phyloP scores from a whole-genome alignment of 352 stramenopile species.

The Pythium aquatile region DNA sequence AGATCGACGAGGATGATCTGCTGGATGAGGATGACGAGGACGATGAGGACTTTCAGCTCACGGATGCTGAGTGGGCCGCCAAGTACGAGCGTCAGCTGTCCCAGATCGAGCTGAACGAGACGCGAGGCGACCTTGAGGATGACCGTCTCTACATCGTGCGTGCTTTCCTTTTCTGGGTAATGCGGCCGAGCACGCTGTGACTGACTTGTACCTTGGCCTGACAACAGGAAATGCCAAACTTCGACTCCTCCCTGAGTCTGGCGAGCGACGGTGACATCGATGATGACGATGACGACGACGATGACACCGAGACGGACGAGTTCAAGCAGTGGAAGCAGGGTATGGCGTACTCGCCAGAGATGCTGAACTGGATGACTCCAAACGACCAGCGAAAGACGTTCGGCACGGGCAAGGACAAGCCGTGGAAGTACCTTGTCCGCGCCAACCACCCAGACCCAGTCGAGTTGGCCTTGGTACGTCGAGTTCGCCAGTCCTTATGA shows the following conservation, averaged over 20 bases:
- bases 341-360: constrained; percentile 65
- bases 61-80: constrained; percentile 53
- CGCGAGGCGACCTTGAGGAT: constrained; percentile 40
- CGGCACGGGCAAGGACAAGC: constrained; percentile 55
- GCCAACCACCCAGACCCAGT: constrained; percentile 74
- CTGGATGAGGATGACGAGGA: constrained; percentile 39
- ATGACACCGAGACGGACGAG: constrained; percentile 6
- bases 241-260: constrained; percentile 58
- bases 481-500: not conserved
- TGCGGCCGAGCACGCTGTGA: not conserved
- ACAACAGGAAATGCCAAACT: constrained; percentile 60
- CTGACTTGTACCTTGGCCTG: not conserved
- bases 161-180: not conserved
- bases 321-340: constrained; percentile 55
- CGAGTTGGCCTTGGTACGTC: constrained; percentile 60
- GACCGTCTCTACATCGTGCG: constrained; percentile 69
- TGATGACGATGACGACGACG: constrained; percentile 28
- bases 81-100: constrained; percentile 71
- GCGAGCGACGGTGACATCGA: constrained; percentile 45
- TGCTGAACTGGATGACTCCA: constrained; percentile 85
- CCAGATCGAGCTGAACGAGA: constrained; percentile 43
- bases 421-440: constrained; percentile 77
- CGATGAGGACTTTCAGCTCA: constrained; percentile 43
- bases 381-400: constrained; percentile 59
- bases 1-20: constrained; percentile 21